Evolutionary conservation across 2,329 filamentous ascomycete genomes (phyloP), one percentile per base, ranked within the genome.

Genomic region (Arthrocladium fulminans): DNA sequence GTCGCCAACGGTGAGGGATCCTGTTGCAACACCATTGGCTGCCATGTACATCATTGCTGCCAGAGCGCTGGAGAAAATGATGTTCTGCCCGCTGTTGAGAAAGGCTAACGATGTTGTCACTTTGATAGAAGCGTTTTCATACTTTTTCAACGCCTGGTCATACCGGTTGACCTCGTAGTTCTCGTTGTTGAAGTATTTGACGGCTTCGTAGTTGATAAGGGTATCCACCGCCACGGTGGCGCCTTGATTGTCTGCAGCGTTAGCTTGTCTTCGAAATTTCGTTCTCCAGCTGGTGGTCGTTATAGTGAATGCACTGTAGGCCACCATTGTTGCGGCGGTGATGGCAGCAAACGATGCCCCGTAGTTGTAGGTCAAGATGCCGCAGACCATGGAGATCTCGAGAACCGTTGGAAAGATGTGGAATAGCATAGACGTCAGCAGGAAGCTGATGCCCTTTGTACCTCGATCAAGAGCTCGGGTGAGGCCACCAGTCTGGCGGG

Each of bases 121-220:
- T 64, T 97, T 97, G 73, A 98, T 97, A 13, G 88, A 95, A 50
- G 88, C 89, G 64, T 84, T 84, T 65, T 98, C 87, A 65, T 98
- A 98, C 51, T 83, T 77, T 55, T 82, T 77, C 20, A 98, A 73
- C 0, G 92, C 88, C 59, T 83, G 80, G 66, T 97, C 89, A 65
- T 98, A 98, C 35, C 92, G 80, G 25, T 79, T 77, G 37, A 95
- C 87, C 69, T 98, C 92, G 57, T 88, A 97, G 56, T 85, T 87
- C 63, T 98, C 94, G 61, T 98, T 98, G 72, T 98, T 98, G 72
- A 97, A 98, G 71, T 97, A 95, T 69, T 98, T 98, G 63, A 98
- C 92, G 12, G 94, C 90, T 67, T 98, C 92, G 62, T 96, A 98
- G 70, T 98, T 98, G 73, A 98, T 95, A 44, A 98, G 72, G 0